Base-by-base conservation (phyloP, 1,284 basidiomycete genomes). In the Mrakiaceae sp. region DNA sequence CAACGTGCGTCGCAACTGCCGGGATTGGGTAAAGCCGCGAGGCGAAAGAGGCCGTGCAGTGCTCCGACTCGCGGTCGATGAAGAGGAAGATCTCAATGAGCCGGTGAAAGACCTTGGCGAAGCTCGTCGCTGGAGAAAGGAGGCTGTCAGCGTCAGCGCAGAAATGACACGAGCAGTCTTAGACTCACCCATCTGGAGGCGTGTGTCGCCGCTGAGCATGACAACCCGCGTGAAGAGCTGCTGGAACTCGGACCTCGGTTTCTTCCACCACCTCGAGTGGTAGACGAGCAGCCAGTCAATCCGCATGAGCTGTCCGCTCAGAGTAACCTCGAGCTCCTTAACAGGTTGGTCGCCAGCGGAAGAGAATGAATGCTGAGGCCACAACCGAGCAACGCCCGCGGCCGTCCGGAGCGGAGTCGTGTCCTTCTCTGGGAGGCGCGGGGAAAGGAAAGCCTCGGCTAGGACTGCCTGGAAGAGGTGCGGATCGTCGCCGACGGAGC, bases 21-120 rank as follows among this genome's bases (percentile, higher is more conserved):
- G 91, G 91, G 3, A 91, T 86, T 0, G 91, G 92, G 77, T 95
- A 92, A 47, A 96, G 81, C 71, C 94, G 89, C 14, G 93, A 82
- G 44, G 90, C 87, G 70, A 95, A 89, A 70, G 90, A 91, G 72
- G 92, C 90, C 76, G 95, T 89, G 14, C 90, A 89, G 3, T 89
- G 90, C 74, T 97, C 94, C 1, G 88, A 86, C 74, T 97, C 93
- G 40, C 92, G 82, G 71, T 97, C 94, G 39, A 89, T 84, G 54
- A 94, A 83, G 8, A 97, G 83, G 75, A 93, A 96, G 4, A 89
- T 84, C 71, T 95, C 90, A 70, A 93, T 87, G 59, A 96, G 80
- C n/a, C 85, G 82, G 66, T 86, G 86, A 74, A 95, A 97, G 44
- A 91, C 85, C 63, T 82, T 81, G 0, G 89, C 86, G 73, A 92